Base-by-base conservation (phyloP, 306 rosid genomes). In the Lupinus albus region DNA sequence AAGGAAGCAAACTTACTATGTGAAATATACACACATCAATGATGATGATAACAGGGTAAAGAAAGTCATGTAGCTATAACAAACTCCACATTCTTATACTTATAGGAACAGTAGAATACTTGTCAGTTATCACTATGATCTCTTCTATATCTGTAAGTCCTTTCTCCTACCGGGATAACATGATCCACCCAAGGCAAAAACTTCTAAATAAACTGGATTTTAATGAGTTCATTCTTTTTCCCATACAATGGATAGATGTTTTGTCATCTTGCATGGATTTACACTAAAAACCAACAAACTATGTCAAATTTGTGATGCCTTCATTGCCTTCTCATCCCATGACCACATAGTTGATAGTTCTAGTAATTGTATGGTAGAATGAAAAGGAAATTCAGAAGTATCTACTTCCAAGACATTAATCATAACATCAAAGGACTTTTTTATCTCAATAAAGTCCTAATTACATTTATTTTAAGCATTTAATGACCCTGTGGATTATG, bases 291-390 rank as follows among this genome's bases (percentile, higher is more conserved):
- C 38, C 38, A 33, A 33, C 38, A 33, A 33, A 7, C 44, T 38
- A 1, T 38, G 38, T 33, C 38, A 33, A n/a, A 25, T 68, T 8
- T 36, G 25, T 8, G 44, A 33, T 38, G 33, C 45, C 61, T 63
- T 39, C 28, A 46, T 51, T 12, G 57, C 57, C 44, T 25, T 10
- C 46, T 47, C 57, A 21, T 28, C 8, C n/a, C 15, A 49, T 32
- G 58, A 65, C n/a, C 47, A 4, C 49, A 8, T 78, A 82, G 30
- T 76, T 87, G 33, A 8, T 78, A 82, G 30, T 76, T 87, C 79
- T 70, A 41, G 60, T 11, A 78, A 32, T 71, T 25, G 10, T 51
- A 72, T 14, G 13, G 12, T 45, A 54, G 49, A 45, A 54, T 16
- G 59, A 53, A 39, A 53, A 18, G 2, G 21, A 32, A 18, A 17